These are phyloP conservation scores for Allium sativum DNA, from an alignment of 106 monocot species.

Conservation along the genomic window DNA sequence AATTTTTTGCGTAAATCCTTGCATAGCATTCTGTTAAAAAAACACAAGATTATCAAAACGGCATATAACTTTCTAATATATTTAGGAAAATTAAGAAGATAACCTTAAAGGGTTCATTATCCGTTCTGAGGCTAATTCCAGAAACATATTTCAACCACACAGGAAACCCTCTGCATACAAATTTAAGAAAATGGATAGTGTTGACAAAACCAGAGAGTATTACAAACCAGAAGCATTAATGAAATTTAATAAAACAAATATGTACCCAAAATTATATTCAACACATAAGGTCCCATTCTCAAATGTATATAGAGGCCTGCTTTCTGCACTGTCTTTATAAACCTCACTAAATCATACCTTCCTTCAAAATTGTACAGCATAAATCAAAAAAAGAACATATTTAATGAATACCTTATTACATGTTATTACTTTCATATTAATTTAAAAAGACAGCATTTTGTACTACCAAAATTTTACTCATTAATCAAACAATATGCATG, in stretches of 20 bases:
- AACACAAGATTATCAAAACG: slow-evolving; percentile 2
- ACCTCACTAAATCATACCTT: slow-evolving; percentile 23
- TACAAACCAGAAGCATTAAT: not conserved
- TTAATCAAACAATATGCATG: no score
- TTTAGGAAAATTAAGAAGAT: not conserved
- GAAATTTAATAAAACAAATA: no score
- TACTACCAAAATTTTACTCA: no score
- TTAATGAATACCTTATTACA: no score
- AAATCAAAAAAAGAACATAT: not conserved
- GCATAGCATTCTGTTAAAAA: slow-evolving; percentile 86
- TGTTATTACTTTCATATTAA: no score
- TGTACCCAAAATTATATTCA: slow-evolving; percentile 30
- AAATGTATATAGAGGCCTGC: slow-evolving; percentile 21
- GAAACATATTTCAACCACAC: slow-evolving; percentile 25
- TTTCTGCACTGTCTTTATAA: slow-evolving; percentile 18
- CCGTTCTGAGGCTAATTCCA: slow-evolving; percentile 18
- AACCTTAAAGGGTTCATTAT: slow-evolving; percentile 22
- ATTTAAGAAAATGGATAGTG: not conserved
- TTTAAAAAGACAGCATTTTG: no score
- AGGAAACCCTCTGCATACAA: slow-evolving; percentile 23
- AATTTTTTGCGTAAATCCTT: slow-evolving; percentile 83
- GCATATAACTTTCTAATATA: not conserved
- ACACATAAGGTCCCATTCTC: slow-evolving; percentile 30
- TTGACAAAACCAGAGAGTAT: not conserved
- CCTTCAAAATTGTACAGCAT: slow-evolving; percentile 26